Evolutionary conservation across 2,329 filamentous ascomycete species (phyloP).

Genomic region (Penicillium sp.): DNA sequence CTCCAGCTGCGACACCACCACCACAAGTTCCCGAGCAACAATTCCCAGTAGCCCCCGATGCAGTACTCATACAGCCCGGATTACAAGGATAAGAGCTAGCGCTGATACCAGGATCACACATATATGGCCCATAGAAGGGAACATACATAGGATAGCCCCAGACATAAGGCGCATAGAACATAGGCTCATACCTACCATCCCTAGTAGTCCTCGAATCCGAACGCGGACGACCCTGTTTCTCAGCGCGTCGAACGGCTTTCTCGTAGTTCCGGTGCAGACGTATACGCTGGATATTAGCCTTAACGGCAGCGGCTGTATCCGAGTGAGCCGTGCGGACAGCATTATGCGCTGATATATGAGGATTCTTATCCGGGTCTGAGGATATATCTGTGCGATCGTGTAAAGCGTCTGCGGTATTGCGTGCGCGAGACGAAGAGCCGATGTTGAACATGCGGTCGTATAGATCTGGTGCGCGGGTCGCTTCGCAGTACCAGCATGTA

Average conservation of each 20-base stretch:
- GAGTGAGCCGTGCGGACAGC: slow-evolving; percentile 49
- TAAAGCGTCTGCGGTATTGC: slow-evolving; percentile 50
- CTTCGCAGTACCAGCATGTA: slow-evolving; percentile 64
- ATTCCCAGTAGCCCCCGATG: slow-evolving; percentile 43
- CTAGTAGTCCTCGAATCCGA: slow-evolving; percentile 32
- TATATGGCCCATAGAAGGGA: slow-evolving; percentile 50
- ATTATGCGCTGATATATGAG: slow-evolving; percentile 74
- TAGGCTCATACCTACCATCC: slow-evolving; percentile 15
- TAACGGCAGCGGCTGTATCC: slow-evolving; percentile 14
- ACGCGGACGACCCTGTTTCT: slow-evolving; percentile 29
- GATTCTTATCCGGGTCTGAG: slow-evolving; percentile 54
- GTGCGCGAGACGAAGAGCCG: slow-evolving; percentile 53
- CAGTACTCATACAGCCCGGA: slow-evolving; percentile 45
- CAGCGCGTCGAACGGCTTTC: slow-evolving; percentile 32
- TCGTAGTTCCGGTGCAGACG: slow-evolving; percentile 54
- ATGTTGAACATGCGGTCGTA: slow-evolving; percentile 43
- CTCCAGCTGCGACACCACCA: slow-evolving; percentile 44
- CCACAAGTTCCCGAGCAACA: slow-evolving; percentile 50
- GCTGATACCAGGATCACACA: slow-evolving; percentile 44
- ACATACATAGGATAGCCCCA: slow-evolving; percentile 49
- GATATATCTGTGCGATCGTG: slow-evolving; percentile 46
- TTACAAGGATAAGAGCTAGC: slow-evolving; percentile 45
- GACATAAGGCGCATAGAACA: slow-evolving; percentile 35
- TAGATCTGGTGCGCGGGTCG: slow-evolving; percentile 60
- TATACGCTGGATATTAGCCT: slow-evolving; percentile 28